Evolutionary conservation across 768 basidiomycete species (phyloP).

Genomic region (Russula earlei): DNA sequence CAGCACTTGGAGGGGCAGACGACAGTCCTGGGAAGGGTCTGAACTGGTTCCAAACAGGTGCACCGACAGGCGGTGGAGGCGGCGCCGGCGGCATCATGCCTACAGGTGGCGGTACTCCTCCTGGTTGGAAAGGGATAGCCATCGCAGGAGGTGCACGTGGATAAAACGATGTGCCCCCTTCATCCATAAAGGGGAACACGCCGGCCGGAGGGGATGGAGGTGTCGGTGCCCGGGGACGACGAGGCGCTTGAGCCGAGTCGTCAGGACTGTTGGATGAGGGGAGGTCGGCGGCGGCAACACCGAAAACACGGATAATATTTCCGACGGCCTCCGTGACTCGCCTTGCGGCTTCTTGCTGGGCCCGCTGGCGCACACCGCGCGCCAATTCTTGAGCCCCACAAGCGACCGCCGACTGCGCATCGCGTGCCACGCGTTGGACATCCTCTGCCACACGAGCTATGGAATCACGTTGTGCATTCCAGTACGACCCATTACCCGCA

Average conservation of each 20-base stretch:
- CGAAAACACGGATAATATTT: conserved; percentile 48
- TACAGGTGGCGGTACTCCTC: not conserved
- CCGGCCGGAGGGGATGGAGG: not conserved
- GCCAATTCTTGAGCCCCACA: conserved; percentile 27
- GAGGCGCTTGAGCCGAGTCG: not conserved
- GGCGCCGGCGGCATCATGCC: not conserved
- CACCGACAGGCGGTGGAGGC: not conserved
- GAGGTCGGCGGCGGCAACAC: conserved; percentile 19
- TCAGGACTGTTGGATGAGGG: not conserved
- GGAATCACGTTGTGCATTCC: conserved; percentile 51
- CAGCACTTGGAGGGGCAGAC: not conserved
- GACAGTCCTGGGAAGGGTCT: conserved; percentile 9
- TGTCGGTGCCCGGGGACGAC: not conserved
- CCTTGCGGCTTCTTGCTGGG: conserved; percentile 58
- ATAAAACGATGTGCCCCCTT: not conserved
- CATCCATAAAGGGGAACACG: not conserved
- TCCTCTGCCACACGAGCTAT: conserved; percentile 50
- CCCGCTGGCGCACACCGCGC: conserved; percentile 35
- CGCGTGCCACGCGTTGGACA: conserved; percentile 38
- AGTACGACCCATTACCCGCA: conserved; percentile 56
- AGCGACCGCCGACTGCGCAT: conserved; percentile 26
- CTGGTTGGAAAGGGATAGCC: not conserved
- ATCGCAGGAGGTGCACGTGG: not conserved
- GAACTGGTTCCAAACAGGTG: conserved; percentile 17
- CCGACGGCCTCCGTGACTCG: conserved; percentile 56